Evolutionary conservation across 108 stramenopile species (phyloP).

Genomic region (Nannochloropsis gaditana): DNA sequence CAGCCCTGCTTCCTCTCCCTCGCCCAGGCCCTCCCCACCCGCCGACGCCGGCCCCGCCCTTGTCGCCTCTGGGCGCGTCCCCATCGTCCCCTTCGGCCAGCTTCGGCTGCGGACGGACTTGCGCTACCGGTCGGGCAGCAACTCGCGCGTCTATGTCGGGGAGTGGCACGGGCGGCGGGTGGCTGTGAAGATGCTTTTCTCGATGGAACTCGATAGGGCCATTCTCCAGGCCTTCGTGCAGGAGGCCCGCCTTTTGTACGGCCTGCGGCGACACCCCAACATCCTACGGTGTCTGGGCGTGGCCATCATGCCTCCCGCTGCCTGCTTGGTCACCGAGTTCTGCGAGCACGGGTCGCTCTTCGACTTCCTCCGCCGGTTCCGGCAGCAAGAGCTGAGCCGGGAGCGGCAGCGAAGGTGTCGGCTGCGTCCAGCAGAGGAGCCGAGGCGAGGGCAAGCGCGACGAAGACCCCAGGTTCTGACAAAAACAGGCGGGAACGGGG

Average conservation of each 20-base stretch:
- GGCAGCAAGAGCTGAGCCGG: neutral
- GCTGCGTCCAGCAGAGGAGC: neutral
- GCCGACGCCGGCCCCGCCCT: neutral
- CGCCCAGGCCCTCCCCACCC: neutral
- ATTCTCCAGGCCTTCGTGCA: neutral
- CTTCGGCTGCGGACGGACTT: neutral
- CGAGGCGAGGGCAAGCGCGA: neutral
- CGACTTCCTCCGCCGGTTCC: neutral
- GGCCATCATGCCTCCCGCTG: slow-evolving; percentile 21
- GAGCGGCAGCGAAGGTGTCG: neutral
- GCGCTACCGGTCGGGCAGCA: neutral
- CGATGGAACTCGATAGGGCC: slow-evolving; percentile 12
- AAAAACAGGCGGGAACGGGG: neutral
- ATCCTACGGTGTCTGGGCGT: slow-evolving; percentile 6
- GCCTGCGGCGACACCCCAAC: neutral
- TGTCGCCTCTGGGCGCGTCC: neutral
- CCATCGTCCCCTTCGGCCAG: neutral
- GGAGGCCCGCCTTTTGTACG: neutral
- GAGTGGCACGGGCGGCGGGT: neutral
- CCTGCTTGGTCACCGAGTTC: slow-evolving; percentile 7
- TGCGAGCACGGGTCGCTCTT: slow-evolving; percentile 21
- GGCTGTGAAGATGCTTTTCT: slow-evolving; percentile 19
- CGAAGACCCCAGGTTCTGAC: neutral
- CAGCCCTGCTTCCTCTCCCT: neutral
- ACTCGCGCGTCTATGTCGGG: slow-evolving; percentile 18